Base-by-base conservation (phyloP, 768 basidiomycete species). In the Cystoderma amianthinum region DNA sequence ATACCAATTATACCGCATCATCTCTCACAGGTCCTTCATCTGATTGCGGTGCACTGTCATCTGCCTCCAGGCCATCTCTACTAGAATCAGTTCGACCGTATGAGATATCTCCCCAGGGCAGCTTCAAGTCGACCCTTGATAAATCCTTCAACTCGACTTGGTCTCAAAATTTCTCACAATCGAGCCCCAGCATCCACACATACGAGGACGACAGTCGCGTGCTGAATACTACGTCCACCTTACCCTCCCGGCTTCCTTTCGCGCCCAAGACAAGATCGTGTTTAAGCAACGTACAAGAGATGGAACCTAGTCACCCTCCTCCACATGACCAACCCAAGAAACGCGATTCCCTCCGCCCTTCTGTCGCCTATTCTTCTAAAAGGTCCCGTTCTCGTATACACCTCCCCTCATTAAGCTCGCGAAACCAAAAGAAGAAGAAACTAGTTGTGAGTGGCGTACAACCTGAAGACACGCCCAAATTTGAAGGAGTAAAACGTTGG, bases 371-470 rank as follows among this genome's bases (percentile, higher is more conserved):
- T 48, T 53, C 64, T 16, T 57, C 63, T 30, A 51, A 54, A 13
- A 50, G 53, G 16, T 51, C 58, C 25, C 46, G 62, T 28, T 54
- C 67, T 36, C 61, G 61, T 11, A 59, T 67, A 22, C 56, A 51
- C 15, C 65, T 73, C 39, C 55, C 70, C 24, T 59, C 66, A 1
- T 45, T 75, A 9, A 59, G 62, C 13, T 56, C 69, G 17, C 67
- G 71, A 39, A 58, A 64, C 38, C 54, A 63, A 24, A 77, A 76
- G 51, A 80, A 76, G 60, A 82, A 70, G 56, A 77, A 74, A 50
- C 69, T 89, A 11, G 71, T 89, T 36, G 66, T 88, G 44, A 82
- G 80, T 51, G 86, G 86, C 22, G 73, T 88, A 20, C 70, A 71
- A 5, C 62, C 68, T 11, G 69, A 72, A 15, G 86, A 89, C 51